Evolutionary conservation across 2,329 filamentous ascomycete genomes (phyloP), one percentile per base, ranked within the genome.

Genomic region (Stagonosporopsis chrysanthemi): DNA sequence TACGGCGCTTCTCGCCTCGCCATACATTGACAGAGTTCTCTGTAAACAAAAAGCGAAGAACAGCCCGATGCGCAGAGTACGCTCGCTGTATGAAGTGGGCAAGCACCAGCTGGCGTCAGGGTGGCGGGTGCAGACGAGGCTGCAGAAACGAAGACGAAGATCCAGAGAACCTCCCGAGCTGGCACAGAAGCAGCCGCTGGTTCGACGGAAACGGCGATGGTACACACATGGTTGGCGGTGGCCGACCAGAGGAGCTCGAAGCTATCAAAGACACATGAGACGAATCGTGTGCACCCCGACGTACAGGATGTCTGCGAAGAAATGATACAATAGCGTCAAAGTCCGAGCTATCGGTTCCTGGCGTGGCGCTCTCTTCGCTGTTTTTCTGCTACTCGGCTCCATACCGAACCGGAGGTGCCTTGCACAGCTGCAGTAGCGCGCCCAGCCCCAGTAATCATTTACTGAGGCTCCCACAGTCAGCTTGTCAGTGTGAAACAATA

Each of bases 61-160:
- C 46, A 2, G 63, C 47, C 0, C 53, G 60, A 8, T 75, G 72
- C 47, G 69, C 67, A 6, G 70, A 74, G 39, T 73, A 72, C 49
- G 70, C 71, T 17, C 63, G 70, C 11, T 75, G 72, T 35, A 72
- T 67, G 67, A 73, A 73, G 48, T 75, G 72, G 72, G 70, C 67
- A 3, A 70, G 68, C 3, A 63, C 62, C 28, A 62, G 47, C 9
- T 75, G 72, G 72, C 61, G 69, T 19, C 65, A 68, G 41, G 68
- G 61, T 12, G 72, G 71, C 8, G 72, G 70, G 0, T 74, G 72
- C 45, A 64, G 71, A 39, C 57, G 70, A 15, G 71, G 71, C 0
- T 75, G 72, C 44, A 63, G 61, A 58, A 66, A 73, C 46, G 72
- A 75, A 46, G 72, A 75, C 33, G 72, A 74, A 46, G 72, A 73